Base-by-base conservation (phyloP, 306 rosid species). In the Alnus rubra region DNA sequence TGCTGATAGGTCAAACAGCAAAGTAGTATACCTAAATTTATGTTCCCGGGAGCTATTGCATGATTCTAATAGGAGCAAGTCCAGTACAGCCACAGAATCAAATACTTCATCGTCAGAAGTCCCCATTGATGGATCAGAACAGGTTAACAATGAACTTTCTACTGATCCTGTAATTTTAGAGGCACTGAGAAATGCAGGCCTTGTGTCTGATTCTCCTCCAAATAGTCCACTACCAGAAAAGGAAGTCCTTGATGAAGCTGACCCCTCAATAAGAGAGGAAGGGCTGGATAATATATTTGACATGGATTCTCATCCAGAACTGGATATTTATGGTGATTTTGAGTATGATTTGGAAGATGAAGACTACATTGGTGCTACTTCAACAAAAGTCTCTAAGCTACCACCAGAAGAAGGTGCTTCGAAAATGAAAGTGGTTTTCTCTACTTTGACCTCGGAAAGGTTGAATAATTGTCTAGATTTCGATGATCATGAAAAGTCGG, bases 311-410 rank as follows among this genome's bases (percentile, higher is more conserved):
- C 83, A 82, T 79, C 92, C 96, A 33, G 97, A 93, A 71, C 81
- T 93, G 88, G 98, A 96, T 83, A 93, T 96, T 59, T 96, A 93
- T 86, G 99, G 99, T 52, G 98, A 95, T 63, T 95, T 95, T 82
- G 99, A 93, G 84, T 96, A 96, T 76, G 92, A 88, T 81, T 88
- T 96, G 86, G 99, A 89, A 74, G 98, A 88, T 63, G 97, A 91
- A 88, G 97, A 92, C 84, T 93, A 86, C 87, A 85, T 93, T 69
- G 96, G 96, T 80, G 89, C 90, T 19, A 81, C 88, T 53, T 76
- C 88, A 71, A 60, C 84, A 42, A 88, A 86, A 78, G 84, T 85
- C 74, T 65, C 86, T 33, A 88, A 84, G 50, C 73, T 63, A 76
- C 91, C 84, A 75, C 86, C 81, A 65, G 92, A 86, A 76, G 94